Conservation (phyloP, 495 filamentous ascomycete species). For the Penicillium chermesinum region DNA sequence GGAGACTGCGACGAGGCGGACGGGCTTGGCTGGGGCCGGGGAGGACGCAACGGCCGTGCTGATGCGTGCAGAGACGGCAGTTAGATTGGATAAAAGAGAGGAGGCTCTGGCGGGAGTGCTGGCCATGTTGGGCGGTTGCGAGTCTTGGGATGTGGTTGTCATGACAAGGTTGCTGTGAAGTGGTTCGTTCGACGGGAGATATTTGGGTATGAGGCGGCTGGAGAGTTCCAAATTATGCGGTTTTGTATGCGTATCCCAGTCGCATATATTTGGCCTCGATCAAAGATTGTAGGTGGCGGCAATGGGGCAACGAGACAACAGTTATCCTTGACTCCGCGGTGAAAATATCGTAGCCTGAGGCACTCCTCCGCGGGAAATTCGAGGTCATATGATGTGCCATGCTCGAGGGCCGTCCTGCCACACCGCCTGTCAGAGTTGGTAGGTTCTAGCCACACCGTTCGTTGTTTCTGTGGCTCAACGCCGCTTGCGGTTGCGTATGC, state of each 20-base stretch:
- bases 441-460: neutral
- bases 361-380: slow-evolving; percentile 15
- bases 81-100: slow-evolving; percentile 36
- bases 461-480: neutral
- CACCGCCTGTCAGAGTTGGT: too few species aligned
- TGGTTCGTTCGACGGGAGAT: neutral
- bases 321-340: neutral
- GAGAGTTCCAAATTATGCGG: too few species aligned
- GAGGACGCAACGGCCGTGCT: slow-evolving; percentile 21
- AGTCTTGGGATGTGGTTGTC: slow-evolving; percentile 9
- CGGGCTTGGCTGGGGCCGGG: slow-evolving; percentile 18
- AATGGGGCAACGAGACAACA: slow-evolving; percentile 2
- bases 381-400: slow-evolving; percentile 6
- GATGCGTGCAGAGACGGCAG: slow-evolving; percentile 31
- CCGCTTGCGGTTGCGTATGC: slow-evolving; percentile 15
- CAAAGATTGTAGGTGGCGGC: neutral
- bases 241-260: too few species aligned
- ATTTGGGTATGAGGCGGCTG: too few species aligned
- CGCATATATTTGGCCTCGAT: too few species aligned
- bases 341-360: slow-evolving; percentile 15
- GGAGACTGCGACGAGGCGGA: slow-evolving; percentile 87
- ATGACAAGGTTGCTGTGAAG: neutral
- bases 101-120: slow-evolving; percentile 33
- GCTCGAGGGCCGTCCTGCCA: neutral
- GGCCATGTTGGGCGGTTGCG: slow-evolving; percentile 26